These are phyloP conservation scores for Thermothielavioides terrestris DNA, from an alignment of 495 filamentous ascomycete genomes.

Conservation along the genomic window DNA sequence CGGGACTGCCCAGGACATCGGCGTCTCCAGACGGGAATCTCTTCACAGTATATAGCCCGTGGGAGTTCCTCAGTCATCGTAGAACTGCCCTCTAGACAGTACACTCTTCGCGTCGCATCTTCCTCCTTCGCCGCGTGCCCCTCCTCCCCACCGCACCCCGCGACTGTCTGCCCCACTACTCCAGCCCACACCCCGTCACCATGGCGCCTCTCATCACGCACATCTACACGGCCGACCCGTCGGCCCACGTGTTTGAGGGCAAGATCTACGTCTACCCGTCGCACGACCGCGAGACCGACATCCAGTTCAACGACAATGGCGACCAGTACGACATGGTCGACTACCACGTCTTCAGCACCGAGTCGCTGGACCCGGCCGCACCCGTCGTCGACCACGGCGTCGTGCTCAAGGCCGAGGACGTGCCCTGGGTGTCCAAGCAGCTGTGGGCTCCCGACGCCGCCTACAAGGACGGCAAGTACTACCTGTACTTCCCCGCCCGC, in stretches of 20 bases:
- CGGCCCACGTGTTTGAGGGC: constrained; percentile 54
- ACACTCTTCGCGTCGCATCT: too few relatives aligned
- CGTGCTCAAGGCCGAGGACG: constrained; percentile 42
- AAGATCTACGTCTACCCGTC: constrained; percentile 59
- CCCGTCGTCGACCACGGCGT: constrained; percentile 53
- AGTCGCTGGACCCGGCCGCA: constrained; percentile 37
- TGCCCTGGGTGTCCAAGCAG: constrained; percentile 57
- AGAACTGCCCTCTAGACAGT: not conserved
- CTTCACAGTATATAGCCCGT: constrained; percentile 9
- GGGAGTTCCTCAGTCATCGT: not conserved
- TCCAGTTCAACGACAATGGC: constrained; percentile 65
- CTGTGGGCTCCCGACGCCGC: constrained; percentile 60
- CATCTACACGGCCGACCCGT: constrained; percentile 64
- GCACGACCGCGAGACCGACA: constrained; percentile 55
- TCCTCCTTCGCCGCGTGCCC: not conserved
- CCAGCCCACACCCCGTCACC: constrained; percentile 9
- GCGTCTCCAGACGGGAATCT: not conserved
- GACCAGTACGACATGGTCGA: constrained; percentile 76
- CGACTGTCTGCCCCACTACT: constrained; percentile 1
- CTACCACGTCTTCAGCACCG: constrained; percentile 55
- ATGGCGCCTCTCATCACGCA: constrained; percentile 51
- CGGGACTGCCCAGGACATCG: not conserved
- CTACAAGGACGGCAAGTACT: constrained; percentile 51
- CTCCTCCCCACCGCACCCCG: constrained; percentile 5
- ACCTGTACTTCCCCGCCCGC: constrained; percentile 56